Percentiles rank a stretch among this genome's conserved stretches.
phyloP scores from a whole-genome alignment of 768 basidiomycete genomes.

The Chlorophyllum brunneum region DNA sequence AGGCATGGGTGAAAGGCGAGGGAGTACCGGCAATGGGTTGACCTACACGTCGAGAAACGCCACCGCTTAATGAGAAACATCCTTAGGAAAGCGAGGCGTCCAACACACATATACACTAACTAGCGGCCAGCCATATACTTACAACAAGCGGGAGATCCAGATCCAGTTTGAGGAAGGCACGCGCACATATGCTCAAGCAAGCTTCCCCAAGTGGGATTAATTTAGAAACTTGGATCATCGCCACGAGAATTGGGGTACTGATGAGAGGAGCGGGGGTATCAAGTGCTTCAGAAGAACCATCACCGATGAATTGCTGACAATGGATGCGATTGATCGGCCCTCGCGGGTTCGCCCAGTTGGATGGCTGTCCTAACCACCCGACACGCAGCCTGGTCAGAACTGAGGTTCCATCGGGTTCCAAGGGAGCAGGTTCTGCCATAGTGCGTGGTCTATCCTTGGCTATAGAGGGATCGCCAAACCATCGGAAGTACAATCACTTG shows the following conservation, averaged over 20 bases:
- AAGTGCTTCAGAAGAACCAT: not conserved
- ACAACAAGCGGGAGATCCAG: not conserved
- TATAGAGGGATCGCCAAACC: too few species aligned
- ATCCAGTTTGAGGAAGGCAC: not conserved
- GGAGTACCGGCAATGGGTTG: too few species aligned
- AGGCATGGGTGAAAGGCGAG: too few species aligned
- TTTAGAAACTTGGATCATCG: conserved; percentile 5
- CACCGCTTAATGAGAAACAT: too few species aligned
- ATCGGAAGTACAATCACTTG: too few species aligned
- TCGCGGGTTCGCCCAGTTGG: not conserved
- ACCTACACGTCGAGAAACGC: too few species aligned
- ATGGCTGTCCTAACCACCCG: not conserved
- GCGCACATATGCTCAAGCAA: not conserved
- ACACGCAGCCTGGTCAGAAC: not conserved
- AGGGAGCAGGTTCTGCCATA: too few species aligned
- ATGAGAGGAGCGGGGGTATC: not conserved
- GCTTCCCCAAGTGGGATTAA: not conserved
- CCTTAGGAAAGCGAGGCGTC: too few species aligned
- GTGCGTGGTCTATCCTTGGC: too few species aligned
- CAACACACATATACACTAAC: too few species aligned
- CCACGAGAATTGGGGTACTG: conserved; percentile 13
- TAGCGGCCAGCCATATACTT: too few species aligned
- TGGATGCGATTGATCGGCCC: conserved; percentile 6
- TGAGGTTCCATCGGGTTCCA: not conserved
- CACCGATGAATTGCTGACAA: conserved; percentile 4